A percentile compares a stretch with the other conserved stretches of the same genome.
These are phyloP conservation scores for Coprinopsis cinerea DNA, from an alignment of 768 basidiomycete species.

Conservation along the genomic window DNA sequence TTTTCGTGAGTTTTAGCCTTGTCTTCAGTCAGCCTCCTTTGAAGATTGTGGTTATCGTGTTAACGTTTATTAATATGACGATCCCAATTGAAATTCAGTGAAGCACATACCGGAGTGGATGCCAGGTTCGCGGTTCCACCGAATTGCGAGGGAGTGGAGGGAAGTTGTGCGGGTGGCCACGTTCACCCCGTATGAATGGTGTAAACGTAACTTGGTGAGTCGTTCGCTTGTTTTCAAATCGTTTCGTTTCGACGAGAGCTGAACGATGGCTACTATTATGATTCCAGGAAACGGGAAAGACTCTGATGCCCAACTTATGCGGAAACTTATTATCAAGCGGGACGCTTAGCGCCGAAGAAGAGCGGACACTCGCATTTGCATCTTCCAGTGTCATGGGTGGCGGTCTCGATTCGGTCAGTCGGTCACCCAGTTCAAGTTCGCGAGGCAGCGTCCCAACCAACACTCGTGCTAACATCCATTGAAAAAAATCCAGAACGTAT, in stretches of 20 bases:
- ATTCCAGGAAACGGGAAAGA: neutral
- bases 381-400: conserved; percentile 1
- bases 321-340: neutral
- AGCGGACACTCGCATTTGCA: neutral
- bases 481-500: conserved; percentile 14
- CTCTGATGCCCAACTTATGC: neutral
- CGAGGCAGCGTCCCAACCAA: neutral
- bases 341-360: neutral
- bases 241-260: neutral
- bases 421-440: neutral
- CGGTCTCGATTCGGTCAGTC: neutral
- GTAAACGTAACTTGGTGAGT: conserved; percentile 15
- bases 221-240: neutral
- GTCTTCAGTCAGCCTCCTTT: neutral
- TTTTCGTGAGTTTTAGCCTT: conserved; percentile 1
- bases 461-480: neutral
- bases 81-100: too few species aligned
- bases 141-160: conserved; percentile 17
- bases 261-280: neutral
- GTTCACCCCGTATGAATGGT: conserved; percentile 15
- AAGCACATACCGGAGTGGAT: conserved; percentile 34
- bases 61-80: too few species aligned
- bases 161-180: conserved; percentile 17
- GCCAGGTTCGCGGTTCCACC: conserved; percentile 32
- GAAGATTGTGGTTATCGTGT: neutral